Evolutionary conservation across 768 basidiomycete genomes (phyloP), one percentile per base, ranked within the genome.

Genomic region (Agrocybe chaxingu): DNA sequence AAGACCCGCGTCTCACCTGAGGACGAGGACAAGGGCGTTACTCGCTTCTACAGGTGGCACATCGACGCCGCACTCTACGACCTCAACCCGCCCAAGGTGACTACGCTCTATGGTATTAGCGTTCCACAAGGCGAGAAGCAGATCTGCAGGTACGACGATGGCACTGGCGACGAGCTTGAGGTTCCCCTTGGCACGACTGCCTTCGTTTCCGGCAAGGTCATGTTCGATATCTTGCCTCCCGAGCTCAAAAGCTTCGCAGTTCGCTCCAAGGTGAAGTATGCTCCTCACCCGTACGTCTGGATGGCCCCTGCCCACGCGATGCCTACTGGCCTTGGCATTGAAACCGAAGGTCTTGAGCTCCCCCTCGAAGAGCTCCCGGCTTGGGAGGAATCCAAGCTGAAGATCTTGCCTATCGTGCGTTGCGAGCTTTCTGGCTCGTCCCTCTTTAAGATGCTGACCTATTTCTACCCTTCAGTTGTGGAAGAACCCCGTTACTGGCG

Each of bases 21-120:
- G 60, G 92, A 94, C 53, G 87, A 88, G 57, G 81, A 69, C 7
- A 76, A 78, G 46, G 91, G 90, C n/a, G 66, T 76, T 40, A 94
- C 92, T n/a, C 79, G 92, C 35, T 94, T 88, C 76, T 93, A 92
- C 66, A 76, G 92, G 43, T 93, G 92, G 91, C 90, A 95, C 66
- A 93, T 94, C 66, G 92, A 94, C 57, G 92, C 93, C 1, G 90
- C 90, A 1, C 68, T 92, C 34, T 89, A 89, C 62, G 81, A 85
- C 48, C 74, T 86, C 9, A 80, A 81, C 19, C 89, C 89, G 12
- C 92, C 92, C 3, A 85, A 78, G 55, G 92, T 89, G 37, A 95
- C 93, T 4, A 90, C 91, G 0, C 79, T 95, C 16, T 92, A 92
- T 57, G 89, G 84, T 0, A 75, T 94, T 54, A 72, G 59, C 2